These are phyloP conservation scores for Athelia sp. DNA, from an alignment of 1,284 basidiomycete species.

Conservation along the genomic window DNA sequence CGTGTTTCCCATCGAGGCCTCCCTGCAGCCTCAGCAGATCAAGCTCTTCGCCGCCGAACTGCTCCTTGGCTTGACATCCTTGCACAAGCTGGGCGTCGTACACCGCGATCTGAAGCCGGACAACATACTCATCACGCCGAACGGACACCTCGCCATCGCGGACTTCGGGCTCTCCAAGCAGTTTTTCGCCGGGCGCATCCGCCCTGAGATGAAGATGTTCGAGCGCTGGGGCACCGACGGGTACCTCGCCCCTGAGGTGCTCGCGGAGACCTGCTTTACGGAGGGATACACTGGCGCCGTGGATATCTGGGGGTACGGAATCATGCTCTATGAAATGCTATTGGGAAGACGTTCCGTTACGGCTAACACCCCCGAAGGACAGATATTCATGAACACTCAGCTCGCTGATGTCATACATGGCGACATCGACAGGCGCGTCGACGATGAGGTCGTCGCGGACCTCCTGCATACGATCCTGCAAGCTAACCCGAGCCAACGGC, in stretches of 20 bases:
- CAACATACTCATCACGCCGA: constrained; percentile 12
- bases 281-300: not conserved
- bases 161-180: constrained; percentile 4
- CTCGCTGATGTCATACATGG: too few relatives aligned
- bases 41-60: not conserved
- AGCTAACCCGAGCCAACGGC: too few relatives aligned
- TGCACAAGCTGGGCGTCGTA: constrained; percentile 48
- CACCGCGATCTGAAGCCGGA: constrained; percentile 16
- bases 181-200: not conserved
- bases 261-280: not conserved
- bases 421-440: too few relatives aligned
- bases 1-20: not conserved
- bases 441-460: too few relatives aligned
- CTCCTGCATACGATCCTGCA: too few relatives aligned
- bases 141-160: constrained; percentile 9
- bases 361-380: too few relatives aligned
- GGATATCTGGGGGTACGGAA: constrained; percentile 1
- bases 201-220: not conserved
- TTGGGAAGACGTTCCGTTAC: not conserved
- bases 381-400: too few relatives aligned
- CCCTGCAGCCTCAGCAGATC: not conserved
- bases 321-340: not conserved
- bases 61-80: constrained; percentile 40
- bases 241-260: not conserved
- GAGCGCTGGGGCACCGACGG: not conserved